phyloP scores from a whole-genome alignment of 441 rosid genomes.

The Eutrema salsugineum region DNA sequence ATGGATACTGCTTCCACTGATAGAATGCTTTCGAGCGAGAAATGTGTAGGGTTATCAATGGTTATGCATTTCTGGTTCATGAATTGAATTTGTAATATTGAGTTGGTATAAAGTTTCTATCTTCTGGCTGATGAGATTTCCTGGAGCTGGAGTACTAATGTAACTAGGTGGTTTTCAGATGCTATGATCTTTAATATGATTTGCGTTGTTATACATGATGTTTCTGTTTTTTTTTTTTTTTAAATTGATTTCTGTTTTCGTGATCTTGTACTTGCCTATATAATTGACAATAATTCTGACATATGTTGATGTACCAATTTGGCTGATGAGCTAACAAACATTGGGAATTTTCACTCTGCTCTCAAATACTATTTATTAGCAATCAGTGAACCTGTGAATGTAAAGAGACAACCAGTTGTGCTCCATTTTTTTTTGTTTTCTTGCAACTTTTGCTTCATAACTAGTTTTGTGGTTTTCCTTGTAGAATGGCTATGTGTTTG shows the following conservation, averaged over 20 bases:
- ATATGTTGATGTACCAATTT: slow-evolving; percentile 29
- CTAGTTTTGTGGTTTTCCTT: slow-evolving; percentile 27
- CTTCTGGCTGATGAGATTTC: too few species aligned
- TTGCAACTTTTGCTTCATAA: slow-evolving; percentile 13
- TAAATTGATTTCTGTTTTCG: neutral
- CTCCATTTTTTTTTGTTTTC: neutral
- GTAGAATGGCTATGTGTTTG: slow-evolving; percentile 48
- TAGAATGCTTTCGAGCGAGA: neutral
- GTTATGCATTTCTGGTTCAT: neutral
- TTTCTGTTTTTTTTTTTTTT: neutral
- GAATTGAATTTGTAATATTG: neutral
- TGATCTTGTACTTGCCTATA: neutral
- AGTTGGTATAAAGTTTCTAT: too few species aligned
- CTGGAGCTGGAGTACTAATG: too few species aligned
- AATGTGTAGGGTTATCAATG: neutral
- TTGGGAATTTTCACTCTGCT: slow-evolving; percentile 52
- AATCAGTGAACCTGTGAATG: slow-evolving; percentile 41
- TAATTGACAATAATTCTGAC: neutral
- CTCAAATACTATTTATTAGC: slow-evolving; percentile 78
- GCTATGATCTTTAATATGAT: too few species aligned
- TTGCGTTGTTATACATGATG: neutral
- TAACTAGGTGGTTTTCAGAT: too few species aligned
- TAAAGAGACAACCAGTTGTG: slow-evolving; percentile 42
- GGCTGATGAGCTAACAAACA: slow-evolving; percentile 68
- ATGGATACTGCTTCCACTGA: neutral